Conservation (phyloP, 176 grass and related monocot species). For the Carex cristatella region DNA sequence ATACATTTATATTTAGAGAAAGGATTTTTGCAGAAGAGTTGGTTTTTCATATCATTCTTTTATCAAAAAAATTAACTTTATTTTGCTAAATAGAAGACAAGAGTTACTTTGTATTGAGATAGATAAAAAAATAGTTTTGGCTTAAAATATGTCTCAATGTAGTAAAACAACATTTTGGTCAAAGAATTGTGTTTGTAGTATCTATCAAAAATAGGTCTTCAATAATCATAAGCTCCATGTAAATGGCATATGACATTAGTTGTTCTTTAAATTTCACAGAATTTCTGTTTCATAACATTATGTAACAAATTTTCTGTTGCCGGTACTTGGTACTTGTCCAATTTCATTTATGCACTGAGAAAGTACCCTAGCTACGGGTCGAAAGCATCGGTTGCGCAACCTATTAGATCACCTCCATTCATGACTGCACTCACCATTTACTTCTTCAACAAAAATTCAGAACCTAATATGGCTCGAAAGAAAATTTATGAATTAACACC, state of each 20-base stretch:
- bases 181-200: not conserved
- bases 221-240: not conserved
- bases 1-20: slow-evolving; percentile 12
- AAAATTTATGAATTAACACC: not conserved
- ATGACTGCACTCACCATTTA: not conserved
- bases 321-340: not conserved
- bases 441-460: not conserved
- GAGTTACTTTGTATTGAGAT: not conserved
- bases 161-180: not conserved
- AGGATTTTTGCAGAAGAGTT: not conserved
- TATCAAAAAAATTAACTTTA: not conserved
- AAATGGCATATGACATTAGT: not conserved
- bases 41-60: not conserved
- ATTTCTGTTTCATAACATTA: not conserved
- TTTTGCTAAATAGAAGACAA: not conserved
- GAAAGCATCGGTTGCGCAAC: too few species aligned
- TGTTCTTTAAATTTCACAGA: not conserved
- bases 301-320: not conserved
- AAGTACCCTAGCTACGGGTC: too few species aligned
- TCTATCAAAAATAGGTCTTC: not conserved
- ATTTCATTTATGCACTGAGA: not conserved
- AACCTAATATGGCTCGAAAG: not conserved
- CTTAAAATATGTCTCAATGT: not conserved
- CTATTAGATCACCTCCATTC: too few species aligned
- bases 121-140: not conserved